Conservation (phyloP, 1,284 basidiomycete species). For the Papiliotrema nemorosa region DNA sequence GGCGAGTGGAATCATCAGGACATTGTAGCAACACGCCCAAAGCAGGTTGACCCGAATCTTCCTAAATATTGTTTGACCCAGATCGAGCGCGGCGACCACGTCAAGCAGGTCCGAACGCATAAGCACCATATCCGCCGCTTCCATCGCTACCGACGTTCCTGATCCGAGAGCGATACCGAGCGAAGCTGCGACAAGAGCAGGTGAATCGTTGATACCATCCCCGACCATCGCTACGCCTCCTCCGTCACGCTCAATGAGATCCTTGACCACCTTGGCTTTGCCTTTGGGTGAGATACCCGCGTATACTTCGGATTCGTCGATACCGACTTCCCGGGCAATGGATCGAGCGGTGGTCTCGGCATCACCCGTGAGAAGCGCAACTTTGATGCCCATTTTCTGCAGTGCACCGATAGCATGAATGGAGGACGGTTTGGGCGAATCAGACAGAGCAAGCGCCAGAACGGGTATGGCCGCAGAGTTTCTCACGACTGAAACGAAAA, state of each 20-base stretch:
- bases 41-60: slow-evolving; percentile 81
- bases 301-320: slow-evolving; percentile 73
- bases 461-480: slow-evolving; percentile 54
- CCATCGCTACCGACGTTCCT: slow-evolving; percentile 94
- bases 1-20: slow-evolving; percentile 93
- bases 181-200: slow-evolving; percentile 88
- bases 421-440: slow-evolving; percentile 78
- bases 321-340: slow-evolving; percentile 81
- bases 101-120: slow-evolving; percentile 95
- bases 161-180: slow-evolving; percentile 94
- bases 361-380: slow-evolving; percentile 89
- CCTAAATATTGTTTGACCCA: slow-evolving; percentile 81
- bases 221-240: slow-evolving; percentile 92
- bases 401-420: slow-evolving; percentile 73
- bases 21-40: slow-evolving; percentile 92
- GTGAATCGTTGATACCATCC: slow-evolving; percentile 98
- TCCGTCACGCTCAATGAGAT: slow-evolving; percentile 67
- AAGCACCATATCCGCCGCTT: slow-evolving; percentile 95
- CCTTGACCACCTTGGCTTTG: slow-evolving; percentile 75
- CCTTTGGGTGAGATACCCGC: slow-evolving; percentile 88
- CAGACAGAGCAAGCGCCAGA: slow-evolving; percentile 72
- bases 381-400: slow-evolving; percentile 79
- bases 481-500: slow-evolving; percentile 67
- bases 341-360: slow-evolving; percentile 75
- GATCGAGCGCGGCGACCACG: slow-evolving; percentile 90